Conservation (phyloP, 495 filamentous ascomycete species). For the Filosporella fistucella region DNA sequence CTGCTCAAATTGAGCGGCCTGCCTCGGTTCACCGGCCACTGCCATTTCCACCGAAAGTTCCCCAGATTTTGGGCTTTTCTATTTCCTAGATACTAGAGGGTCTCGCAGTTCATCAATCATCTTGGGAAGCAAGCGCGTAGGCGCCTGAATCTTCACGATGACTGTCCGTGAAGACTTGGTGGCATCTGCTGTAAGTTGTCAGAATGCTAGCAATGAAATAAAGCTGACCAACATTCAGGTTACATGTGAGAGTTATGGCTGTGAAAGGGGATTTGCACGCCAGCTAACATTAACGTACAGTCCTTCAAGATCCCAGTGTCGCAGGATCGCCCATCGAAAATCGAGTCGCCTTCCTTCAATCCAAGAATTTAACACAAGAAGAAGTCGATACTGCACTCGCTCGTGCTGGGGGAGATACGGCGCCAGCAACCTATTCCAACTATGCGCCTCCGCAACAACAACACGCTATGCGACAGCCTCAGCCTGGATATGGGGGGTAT, state of each 20-base stretch:
- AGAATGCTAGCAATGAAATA: background rate
- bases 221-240: slow-evolving; percentile 46
- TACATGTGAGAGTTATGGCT: slow-evolving; percentile 33
- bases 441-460: slow-evolving; percentile 43
- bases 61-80: background rate
- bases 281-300: slow-evolving; percentile 38
- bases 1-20: slow-evolving; percentile 10
- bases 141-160: too few relatives aligned
- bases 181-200: slow-evolving; percentile 64
- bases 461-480: slow-evolving; percentile 47
- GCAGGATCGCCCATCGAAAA: slow-evolving; percentile 89
- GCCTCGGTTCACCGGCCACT: slow-evolving; percentile 17
- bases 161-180: slow-evolving; percentile 82
- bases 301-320: slow-evolving; percentile 90
- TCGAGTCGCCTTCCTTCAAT: slow-evolving; percentile 85
- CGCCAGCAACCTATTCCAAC: slow-evolving; percentile 39
- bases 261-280: slow-evolving; percentile 15
- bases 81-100: too few relatives aligned
- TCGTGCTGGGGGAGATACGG: slow-evolving; percentile 55
- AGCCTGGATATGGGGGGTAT: slow-evolving; percentile 59
- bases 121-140: too few relatives aligned
- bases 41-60: slow-evolving; percentile 3
- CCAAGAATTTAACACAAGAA: slow-evolving; percentile 95
- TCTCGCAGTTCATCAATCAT: too few relatives aligned
- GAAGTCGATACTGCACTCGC: slow-evolving; percentile 84